A percentile compares a stretch with the other conserved stretches of the same genome.
Conservation (phyloP, 2,329 filamentous ascomycete genomes). For the Byssothecium circinans region DNA sequence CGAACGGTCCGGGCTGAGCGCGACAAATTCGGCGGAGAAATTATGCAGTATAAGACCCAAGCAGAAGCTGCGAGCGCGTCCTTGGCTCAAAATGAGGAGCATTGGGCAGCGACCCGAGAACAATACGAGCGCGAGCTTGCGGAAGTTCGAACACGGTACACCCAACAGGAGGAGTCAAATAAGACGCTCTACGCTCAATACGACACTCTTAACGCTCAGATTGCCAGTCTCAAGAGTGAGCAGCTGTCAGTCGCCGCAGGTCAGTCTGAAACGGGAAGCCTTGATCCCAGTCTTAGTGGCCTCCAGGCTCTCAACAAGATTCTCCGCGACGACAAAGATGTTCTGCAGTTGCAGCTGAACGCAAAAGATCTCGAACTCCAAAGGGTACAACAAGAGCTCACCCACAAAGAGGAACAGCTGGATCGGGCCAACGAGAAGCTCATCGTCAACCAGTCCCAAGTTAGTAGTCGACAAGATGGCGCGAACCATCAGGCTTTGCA, state of each 20-base stretch:
- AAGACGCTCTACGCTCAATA: conserved; percentile 86
- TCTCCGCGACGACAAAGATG: conserved; percentile 93
- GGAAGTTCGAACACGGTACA: conserved; percentile 76
- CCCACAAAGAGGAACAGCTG: conserved; percentile 82
- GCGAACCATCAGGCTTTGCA: conserved; percentile 87
- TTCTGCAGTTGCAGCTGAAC: conserved; percentile 94
- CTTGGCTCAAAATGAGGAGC: conserved; percentile 77
- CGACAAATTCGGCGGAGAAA: conserved; percentile 78
- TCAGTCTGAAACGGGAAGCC: conserved; percentile 53
- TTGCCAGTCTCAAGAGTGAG: conserved; percentile 76
- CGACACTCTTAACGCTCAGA: conserved; percentile 78
- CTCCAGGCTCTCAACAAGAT: conserved; percentile 90
- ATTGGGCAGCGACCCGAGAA: conserved; percentile 81
- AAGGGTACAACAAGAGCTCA: conserved; percentile 84
- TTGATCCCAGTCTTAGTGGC: conserved; percentile 68
- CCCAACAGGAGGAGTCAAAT: conserved; percentile 87
- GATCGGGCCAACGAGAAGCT: conserved; percentile 88
- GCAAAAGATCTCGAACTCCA: conserved; percentile 85
- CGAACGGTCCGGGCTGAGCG: conserved; percentile 77
- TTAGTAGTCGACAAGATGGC: conserved; percentile 71
- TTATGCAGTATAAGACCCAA: conserved; percentile 74
- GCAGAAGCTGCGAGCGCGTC: conserved; percentile 82
- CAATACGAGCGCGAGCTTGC: conserved; percentile 81
- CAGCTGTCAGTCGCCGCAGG: conserved; percentile 59
- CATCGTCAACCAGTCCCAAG: conserved; percentile 78